Evolutionary conservation across 306 rosid species (phyloP), one percentile per base, ranked within the genome.

Genomic region (Vigna radiata): DNA sequence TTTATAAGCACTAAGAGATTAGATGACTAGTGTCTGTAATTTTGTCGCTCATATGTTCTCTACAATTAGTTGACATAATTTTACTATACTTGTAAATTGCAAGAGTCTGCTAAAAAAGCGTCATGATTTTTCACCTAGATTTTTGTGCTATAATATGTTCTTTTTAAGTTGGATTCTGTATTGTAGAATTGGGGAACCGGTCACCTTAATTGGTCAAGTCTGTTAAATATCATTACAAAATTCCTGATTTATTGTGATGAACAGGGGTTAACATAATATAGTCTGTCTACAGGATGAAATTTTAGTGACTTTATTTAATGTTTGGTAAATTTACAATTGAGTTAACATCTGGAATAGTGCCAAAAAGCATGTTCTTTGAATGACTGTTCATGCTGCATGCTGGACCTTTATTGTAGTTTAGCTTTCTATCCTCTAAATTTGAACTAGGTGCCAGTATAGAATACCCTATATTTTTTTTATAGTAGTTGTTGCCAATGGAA

Each of bases 401-500:
- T 58, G 64, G 74, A 13, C 60, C 61, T 68, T 31, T 36, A 13
- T 66, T 58, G 53, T 59, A 79, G 72, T 67, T 47, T 76, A 79
- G 55, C 25, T 44, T 18, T 8, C 39, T 58, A 36, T 76, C 29
- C 33, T 68, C 72, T 44, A 46, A 56, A 33, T 76, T 83, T 77
- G 46, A 70, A 75, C 37, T 72, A 69, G 63, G 75, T 54, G 67
- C 64, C 11, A 63, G 69, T 59, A 47, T 73, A 33, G 47, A 33
- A 54, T 62, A 37, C 56, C 72, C 50, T 82, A 78, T 61, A 68
- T 78, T 74, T 63, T 31, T 83, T 58, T 80, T 70, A 73, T 79
- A 84, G 80, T 79, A 79, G 81, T 68, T 71, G 79, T 78, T 71
- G 68, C 82, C 74, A 79, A 86, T 69, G 91, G 79, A 81, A 81